Conservation (phyloP, 306 rosid species). For the Pterocarpus macrocarpus region DNA sequence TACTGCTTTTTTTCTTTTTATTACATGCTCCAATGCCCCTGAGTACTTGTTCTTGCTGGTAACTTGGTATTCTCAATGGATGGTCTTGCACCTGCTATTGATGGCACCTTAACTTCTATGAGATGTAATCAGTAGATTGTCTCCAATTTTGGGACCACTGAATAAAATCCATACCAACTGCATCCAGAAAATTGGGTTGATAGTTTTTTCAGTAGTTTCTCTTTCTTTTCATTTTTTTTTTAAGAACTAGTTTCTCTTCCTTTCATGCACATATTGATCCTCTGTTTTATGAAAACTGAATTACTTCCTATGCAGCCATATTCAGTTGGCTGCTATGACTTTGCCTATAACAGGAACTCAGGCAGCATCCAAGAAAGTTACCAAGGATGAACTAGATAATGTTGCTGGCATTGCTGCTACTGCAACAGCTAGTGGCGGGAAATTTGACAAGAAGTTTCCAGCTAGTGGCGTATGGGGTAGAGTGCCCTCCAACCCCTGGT, state of each 20-base stretch:
- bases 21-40: too few species aligned
- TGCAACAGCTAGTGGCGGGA: slow-evolving; percentile 96
- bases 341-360: slow-evolving; percentile 95
- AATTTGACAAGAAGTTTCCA: slow-evolving; percentile 90
- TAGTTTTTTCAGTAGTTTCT: not conserved
- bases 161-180: not conserved
- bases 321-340: slow-evolving; percentile 89
- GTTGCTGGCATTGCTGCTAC: slow-evolving; percentile 92
- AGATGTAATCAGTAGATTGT: not conserved
- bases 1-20: too few species aligned
- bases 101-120: not conserved
- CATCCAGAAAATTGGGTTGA: not conserved
- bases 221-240: not conserved
- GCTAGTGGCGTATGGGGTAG: too few species aligned
- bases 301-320: slow-evolving; percentile 67
- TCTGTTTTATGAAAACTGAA: slow-evolving; percentile 19
- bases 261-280: not conserved
- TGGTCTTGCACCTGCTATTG: slow-evolving; percentile 3
- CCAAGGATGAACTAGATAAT: slow-evolving; percentile 78
- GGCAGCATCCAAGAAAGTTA: slow-evolving; percentile 72
- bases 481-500: too few species aligned
- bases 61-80: not conserved
- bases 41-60: not conserved
- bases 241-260: not conserved
- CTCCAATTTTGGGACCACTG: not conserved